Conservation (phyloP, 805 yeast genomes). For the Saccharomycopsis selenospora region DNA sequence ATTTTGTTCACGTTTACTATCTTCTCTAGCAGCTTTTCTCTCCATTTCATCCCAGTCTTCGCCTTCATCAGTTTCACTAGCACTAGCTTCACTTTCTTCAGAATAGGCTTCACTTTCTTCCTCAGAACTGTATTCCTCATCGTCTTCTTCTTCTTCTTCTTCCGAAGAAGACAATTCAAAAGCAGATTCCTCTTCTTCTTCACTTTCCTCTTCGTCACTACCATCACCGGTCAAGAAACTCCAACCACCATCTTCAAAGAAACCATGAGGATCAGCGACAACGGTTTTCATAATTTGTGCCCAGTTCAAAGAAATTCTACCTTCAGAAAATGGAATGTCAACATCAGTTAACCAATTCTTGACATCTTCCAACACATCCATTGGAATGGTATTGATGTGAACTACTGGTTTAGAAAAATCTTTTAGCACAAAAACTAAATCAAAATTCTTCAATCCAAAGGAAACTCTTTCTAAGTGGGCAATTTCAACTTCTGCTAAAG, state of each 20-base stretch:
- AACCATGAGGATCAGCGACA: constrained; percentile 86
- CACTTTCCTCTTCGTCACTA: constrained; percentile 64
- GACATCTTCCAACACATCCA: constrained; percentile 83
- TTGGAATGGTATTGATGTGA: constrained; percentile 91
- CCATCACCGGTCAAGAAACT: constrained; percentile 83
- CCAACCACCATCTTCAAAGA: constrained; percentile 96
- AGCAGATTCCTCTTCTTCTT: constrained; percentile 60
- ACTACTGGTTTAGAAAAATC: constrained; percentile 84
- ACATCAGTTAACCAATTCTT: constrained; percentile 98
- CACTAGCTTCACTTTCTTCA: constrained; percentile 27
- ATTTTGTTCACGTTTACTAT: constrained; percentile 24
- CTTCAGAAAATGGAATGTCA: constrained; percentile 90
- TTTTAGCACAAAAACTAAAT: constrained; percentile 91
- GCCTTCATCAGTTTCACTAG: constrained; percentile 28
- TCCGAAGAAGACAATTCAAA: constrained; percentile 59
- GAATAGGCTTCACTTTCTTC: constrained; percentile 34
- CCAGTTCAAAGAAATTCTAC: constrained; percentile 96
- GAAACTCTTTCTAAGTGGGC: constrained; percentile 96
- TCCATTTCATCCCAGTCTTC: constrained; percentile 57
- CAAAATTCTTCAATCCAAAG: constrained; percentile 94
- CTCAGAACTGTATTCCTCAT: constrained; percentile 40
- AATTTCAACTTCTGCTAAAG: constrained; percentile 85
- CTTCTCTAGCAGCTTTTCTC: constrained; percentile 46
- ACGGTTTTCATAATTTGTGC: constrained; percentile 90
- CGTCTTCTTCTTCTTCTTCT: constrained; percentile 55